Evolutionary conservation across 495 filamentous ascomycete genomes (phyloP), one percentile per base, ranked within the genome.

Genomic region (Talaromyces thailandensis): DNA sequence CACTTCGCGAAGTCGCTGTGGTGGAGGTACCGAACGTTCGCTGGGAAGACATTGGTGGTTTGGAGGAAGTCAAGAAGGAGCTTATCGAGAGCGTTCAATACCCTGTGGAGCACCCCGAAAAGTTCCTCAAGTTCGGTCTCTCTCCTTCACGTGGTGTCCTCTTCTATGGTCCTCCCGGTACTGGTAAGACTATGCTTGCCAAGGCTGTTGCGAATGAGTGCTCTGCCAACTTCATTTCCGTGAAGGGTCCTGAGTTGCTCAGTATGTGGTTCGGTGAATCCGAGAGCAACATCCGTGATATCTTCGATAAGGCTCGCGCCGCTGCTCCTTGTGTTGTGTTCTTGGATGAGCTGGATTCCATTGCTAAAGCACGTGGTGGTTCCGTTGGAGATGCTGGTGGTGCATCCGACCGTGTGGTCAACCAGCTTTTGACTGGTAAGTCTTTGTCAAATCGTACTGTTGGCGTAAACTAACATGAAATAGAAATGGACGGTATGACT

Each of bases 221-320:
- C 69, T 88, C 95, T 56, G 94, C 94, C 78, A 98, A 98, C 80
- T 98, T 98, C 80, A 98, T 98, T 73, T 97, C 94, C 61, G 86
- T 98, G 72, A 98, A 98, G 85, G 94, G 94, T 62, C 94, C 94
- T 64, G 94, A 98, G 79, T 79, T 98, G 68, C 84, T 98, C 63
- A 96, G 91, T 71, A 98, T 98, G 94, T 98, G 94, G 94, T 98
- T 98, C 75, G 94, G 94, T 88, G 94, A 98, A 79, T 98, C 95
- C 18, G 94, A 98, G 77, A 96, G 91, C 87, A 98, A 98, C 80
- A 98, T 98, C 65, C 91, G 94, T 71, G 94, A 98, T 68, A 98
- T 98, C 69, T 98, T 98, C 80, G 94, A 98, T 86, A 98, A 98
- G 84, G 94, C 94, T 67, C 90, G 94, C 68, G 95, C 95, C 65